Conservation (phyloP, 192 early-diverging fungal genomes). For the Thamnidium elegans region DNA sequence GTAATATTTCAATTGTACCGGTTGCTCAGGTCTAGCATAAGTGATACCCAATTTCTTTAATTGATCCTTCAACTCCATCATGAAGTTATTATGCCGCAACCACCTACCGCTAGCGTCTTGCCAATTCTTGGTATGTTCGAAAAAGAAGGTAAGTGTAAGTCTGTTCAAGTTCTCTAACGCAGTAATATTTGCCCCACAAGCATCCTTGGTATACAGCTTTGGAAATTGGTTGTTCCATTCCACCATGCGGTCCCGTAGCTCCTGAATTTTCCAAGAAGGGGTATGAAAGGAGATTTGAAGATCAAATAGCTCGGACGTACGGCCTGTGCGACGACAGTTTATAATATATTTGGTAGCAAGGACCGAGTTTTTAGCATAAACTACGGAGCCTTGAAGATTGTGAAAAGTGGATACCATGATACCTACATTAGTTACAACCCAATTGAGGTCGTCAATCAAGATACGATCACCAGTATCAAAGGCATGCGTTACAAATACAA, state of each 20-base stretch:
- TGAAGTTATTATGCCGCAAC: conserved; percentile 63
- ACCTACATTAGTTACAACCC: conserved; percentile 73
- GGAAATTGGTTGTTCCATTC: conserved; percentile 47
- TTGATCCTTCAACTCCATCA: conserved; percentile 59
- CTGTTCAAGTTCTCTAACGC: conserved; percentile 58
- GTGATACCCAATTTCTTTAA: conserved; percentile 58
- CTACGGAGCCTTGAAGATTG: conserved; percentile 72
- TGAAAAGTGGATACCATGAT: conserved; percentile 79
- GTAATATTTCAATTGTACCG: conserved; percentile 1
- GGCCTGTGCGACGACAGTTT: conserved; percentile 69
- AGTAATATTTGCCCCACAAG: conserved; percentile 53
- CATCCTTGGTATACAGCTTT: conserved; percentile 56
- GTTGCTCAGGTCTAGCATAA: conserved; percentile 41
- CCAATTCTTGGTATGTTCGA: conserved; percentile 81
- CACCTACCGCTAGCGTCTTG: conserved; percentile 67
- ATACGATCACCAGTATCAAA: conserved; percentile 81
- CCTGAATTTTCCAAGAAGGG: conserved; percentile 62
- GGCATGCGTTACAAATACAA: conserved; percentile 78
- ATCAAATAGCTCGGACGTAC: conserved; percentile 32
- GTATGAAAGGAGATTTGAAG: conserved; percentile 73
- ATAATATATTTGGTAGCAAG: conserved; percentile 64
- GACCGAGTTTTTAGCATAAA: conserved; percentile 71
- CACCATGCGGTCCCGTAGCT: conserved; percentile 63
- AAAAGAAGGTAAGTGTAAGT: conserved; percentile 61
- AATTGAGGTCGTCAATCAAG: conserved; percentile 61